Percentiles rank a stretch among this genome's conserved stretches.
Evolutionary conservation across 371 early-diverging fungal species (phyloP).

Genomic region (Encephalitozoon hellem): DNA sequence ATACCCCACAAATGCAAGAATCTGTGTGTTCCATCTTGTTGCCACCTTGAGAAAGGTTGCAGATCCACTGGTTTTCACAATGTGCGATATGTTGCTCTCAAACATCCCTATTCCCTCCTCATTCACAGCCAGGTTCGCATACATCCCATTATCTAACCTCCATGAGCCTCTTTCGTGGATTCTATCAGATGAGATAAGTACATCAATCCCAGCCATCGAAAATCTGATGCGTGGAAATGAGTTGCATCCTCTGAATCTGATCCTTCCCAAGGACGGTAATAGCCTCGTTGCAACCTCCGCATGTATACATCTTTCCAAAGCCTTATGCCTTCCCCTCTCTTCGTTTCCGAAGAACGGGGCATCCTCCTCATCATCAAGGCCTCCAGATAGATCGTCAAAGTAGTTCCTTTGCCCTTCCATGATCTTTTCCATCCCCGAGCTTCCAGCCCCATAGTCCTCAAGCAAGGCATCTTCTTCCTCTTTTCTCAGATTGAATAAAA

Average conservation of each 20-base stretch:
- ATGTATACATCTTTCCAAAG: background rate
- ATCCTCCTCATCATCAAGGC: background rate
- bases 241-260: slow-evolving; percentile 63
- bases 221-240: slow-evolving; percentile 74
- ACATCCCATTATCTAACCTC: background rate
- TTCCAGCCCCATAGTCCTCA: background rate
- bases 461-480: background rate
- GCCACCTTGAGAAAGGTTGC: slow-evolving; percentile 93
- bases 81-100: slow-evolving; percentile 85
- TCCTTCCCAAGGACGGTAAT: background rate
- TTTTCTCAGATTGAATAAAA: background rate
- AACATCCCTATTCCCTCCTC: slow-evolving; percentile 78
- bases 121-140: slow-evolving; percentile 64
- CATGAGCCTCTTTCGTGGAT: slow-evolving; percentile 34
- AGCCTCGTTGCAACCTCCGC: slow-evolving; percentile 6
- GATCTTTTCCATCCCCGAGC: too few species aligned
- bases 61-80: slow-evolving; percentile 84
- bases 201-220: slow-evolving; percentile 75
- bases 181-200: slow-evolving; percentile 76
- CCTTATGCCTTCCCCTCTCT: background rate
- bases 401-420: background rate
- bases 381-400: background rate
- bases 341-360: background rate
- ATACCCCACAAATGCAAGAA: slow-evolving; percentile 88
- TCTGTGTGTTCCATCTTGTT: slow-evolving; percentile 85